phyloP scores from a whole-genome alignment of 73 alveolate species.

The Paramecium octaurelia region DNA sequence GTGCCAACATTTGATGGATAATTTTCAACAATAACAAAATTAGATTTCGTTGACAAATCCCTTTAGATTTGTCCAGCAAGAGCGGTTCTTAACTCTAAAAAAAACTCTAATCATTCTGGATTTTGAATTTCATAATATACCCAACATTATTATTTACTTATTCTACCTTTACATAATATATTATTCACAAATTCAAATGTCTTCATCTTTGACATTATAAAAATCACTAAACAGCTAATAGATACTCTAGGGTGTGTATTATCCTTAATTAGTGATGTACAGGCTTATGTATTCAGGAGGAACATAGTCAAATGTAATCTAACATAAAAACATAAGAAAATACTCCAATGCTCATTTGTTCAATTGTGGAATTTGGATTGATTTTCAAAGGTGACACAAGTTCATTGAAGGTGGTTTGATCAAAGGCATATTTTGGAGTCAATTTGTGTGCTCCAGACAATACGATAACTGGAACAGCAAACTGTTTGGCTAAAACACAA shows the following conservation, averaged over 20 bases:
- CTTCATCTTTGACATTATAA: not conserved
- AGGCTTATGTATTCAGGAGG: not conserved
- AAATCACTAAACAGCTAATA: not conserved
- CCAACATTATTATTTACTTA: not conserved
- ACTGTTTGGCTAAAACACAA: not conserved
- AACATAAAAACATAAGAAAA: not conserved
- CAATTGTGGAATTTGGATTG: not conserved
- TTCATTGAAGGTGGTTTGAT: not conserved
- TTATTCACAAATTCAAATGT: not conserved
- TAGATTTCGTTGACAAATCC: not conserved
- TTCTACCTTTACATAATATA: not conserved
- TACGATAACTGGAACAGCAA: not conserved
- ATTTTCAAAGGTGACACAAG: not conserved
- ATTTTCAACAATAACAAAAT: conserved; percentile 26
- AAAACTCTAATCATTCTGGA: not conserved
- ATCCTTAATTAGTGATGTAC: not conserved
- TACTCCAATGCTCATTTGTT: not conserved
- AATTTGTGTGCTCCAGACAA: conserved; percentile 20
- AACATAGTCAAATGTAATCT: conserved; percentile 1
- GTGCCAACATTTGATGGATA: conserved; percentile 21
- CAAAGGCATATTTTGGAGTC: conserved; percentile 4
- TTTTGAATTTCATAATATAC: not conserved
- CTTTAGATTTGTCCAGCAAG: conserved; percentile 24
- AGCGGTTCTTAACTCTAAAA: not conserved
- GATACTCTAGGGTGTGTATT: not conserved